Percentiles rank a stretch among this genome's conserved stretches.
Conservation (phyloP, 441 rosid genomes). For the Croton laevigatus region DNA sequence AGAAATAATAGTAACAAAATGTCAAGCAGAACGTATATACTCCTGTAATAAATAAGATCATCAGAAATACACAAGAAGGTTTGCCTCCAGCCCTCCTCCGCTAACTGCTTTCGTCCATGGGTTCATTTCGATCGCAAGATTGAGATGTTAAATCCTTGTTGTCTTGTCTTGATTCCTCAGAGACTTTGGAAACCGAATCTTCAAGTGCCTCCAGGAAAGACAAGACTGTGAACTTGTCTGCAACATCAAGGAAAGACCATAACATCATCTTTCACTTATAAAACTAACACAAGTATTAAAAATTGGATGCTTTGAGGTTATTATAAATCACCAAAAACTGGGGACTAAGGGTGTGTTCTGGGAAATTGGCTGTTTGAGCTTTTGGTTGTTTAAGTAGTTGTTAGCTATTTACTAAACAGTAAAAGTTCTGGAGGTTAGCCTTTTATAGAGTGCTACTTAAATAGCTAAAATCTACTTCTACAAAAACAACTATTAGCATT, state of each 20-base stretch:
- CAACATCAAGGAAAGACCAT: conserved; percentile 21
- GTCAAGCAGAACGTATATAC: not conserved
- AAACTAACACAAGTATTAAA: not conserved
- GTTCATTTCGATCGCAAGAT: conserved; percentile 39
- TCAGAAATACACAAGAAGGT: conserved; percentile 6
- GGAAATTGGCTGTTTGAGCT: too few species aligned
- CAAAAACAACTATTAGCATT: too few species aligned
- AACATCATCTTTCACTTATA: not conserved
- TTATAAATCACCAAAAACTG: too few species aligned
- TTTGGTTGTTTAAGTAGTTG: too few species aligned
- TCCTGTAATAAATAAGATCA: not conserved
- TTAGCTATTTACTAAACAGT: too few species aligned
- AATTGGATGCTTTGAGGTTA: too few species aligned
- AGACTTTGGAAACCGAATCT: conserved; percentile 57
- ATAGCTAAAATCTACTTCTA: too few species aligned
- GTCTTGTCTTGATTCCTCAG: conserved; percentile 35
- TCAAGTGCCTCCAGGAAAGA: conserved; percentile 97
- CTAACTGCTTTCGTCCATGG: conserved; percentile 62
- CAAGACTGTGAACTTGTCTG: conserved; percentile 79
- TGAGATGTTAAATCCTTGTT: conserved; percentile 42
- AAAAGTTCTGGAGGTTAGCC: too few species aligned
- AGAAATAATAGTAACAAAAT: not conserved
- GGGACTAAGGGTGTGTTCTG: too few species aligned
- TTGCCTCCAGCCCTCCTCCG: conserved; percentile 4
- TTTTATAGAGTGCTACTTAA: too few species aligned